phyloP scores from a whole-genome alignment of 768 basidiomycete genomes.

The Lentinula boryana region DNA sequence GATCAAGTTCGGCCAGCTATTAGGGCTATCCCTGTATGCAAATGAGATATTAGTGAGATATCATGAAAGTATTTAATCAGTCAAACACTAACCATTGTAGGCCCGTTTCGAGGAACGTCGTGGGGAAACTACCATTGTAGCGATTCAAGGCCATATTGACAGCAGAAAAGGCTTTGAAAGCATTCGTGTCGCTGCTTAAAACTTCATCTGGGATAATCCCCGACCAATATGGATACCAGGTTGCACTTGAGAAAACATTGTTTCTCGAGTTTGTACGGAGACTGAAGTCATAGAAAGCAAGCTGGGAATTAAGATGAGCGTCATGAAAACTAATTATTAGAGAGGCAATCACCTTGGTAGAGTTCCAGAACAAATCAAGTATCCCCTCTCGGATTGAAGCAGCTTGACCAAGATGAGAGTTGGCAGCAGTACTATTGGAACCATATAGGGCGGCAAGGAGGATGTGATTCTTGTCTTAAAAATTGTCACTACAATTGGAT shows the following conservation, averaged over 20 bases:
- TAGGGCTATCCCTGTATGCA: conserved; percentile 68
- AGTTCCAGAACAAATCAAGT: conserved; percentile 85
- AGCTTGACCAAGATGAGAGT: conserved; percentile 52
- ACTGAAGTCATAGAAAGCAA: conserved; percentile 94
- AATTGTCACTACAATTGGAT: not conserved
- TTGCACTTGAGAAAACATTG: conserved; percentile 63
- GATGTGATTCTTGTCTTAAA: conserved; percentile 55
- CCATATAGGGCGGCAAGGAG: conserved; percentile 56
- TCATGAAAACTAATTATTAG: not conserved
- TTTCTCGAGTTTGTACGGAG: conserved; percentile 60
- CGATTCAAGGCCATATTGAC: conserved; percentile 74
- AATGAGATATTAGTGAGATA: not conserved
- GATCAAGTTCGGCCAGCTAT: conserved; percentile 84
- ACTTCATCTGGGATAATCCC: conserved; percentile 78
- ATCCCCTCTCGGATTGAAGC: conserved; percentile 58
- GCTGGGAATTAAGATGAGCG: conserved; percentile 13
- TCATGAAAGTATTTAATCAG: not conserved
- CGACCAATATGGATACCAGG: conserved; percentile 84
- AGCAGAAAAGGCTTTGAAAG: conserved; percentile 69
- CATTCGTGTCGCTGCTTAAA: conserved; percentile 44
- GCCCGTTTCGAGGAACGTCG: conserved; percentile 73
- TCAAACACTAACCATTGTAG: conserved; percentile 60
- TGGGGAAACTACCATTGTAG: conserved; percentile 85
- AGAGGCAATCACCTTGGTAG: conserved; percentile 38
- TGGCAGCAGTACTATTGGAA: conserved; percentile 32